Base-by-base conservation (phyloP, 2,329 filamentous ascomycete species). In the Juglanconis juglandina region DNA sequence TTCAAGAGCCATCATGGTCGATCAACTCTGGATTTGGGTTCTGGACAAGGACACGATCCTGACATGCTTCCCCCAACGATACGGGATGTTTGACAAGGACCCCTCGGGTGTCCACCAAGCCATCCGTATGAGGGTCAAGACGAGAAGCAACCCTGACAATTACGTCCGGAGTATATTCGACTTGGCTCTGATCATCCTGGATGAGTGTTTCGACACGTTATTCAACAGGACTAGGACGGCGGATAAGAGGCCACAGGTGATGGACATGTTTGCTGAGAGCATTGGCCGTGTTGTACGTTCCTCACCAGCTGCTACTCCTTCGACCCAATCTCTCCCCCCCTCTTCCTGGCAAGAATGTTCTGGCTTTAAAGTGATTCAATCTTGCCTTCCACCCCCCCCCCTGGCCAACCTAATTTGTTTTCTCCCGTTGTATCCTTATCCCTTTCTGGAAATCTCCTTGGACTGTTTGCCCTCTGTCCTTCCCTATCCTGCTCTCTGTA, bases 31-130 rank as follows among this genome's bases (percentile, higher is more conserved):
- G 70, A 52, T 72, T 58, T 71, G 70, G 70, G 61, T 70, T 2
- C 53, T 71, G 1, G 70, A 72, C 34, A 65, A 68, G 52, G 69
- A 65, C 4, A 72, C 70, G 1, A 67, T 72, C 7, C 63, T 72
- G 8, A 69, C 69, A 8, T 66, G 65, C 41, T 72, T 72, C 34
- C 70, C 69, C 1, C 73, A 76, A 24, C 67, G 76, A 3, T 81
- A 77, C 60, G 77, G 78, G 0, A 66, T 69, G 1, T 76, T 77
- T 52, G 75, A 76, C 14, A 67, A 72, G 2, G 76, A 79, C 42
- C 57, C 64, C 1, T 76, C 76, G 0, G 76, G 69, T 0, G 72
- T 79, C 0, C 74, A 79, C 58, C 75, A 77, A 41, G 72, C 73
- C 0, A 73, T 79, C 17, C 70, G 77, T 1, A 67, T 65, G 3